phyloP scores from a whole-genome alignment of 2,329 filamentous ascomycete species.

The Epichloe gansuensis region DNA sequence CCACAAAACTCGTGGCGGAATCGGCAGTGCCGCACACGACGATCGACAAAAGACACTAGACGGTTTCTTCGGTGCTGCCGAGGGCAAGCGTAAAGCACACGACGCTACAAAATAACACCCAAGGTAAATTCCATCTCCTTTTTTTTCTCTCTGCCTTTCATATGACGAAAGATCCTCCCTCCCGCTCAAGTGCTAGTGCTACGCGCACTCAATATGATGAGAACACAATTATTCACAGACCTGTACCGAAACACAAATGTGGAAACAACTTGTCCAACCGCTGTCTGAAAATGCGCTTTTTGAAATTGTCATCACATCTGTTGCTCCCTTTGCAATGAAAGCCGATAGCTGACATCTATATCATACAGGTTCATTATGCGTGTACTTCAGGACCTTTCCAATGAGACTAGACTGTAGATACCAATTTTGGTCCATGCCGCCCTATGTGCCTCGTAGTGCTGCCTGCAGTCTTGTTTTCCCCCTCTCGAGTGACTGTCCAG shows the following conservation, averaged over 20 bases:
- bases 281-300: conserved; percentile 48
- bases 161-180: neutral
- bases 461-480: neutral
- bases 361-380: neutral
- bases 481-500: neutral
- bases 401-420: neutral
- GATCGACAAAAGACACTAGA: conserved; percentile 62
- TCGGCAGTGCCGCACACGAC: conserved; percentile 68
- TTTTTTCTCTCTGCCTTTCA: neutral
- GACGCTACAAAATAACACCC: neutral
- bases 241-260: conserved; percentile 66
- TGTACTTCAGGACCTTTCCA: neutral
- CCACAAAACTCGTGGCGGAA: conserved; percentile 68
- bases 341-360: conserved; percentile 1
- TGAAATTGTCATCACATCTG: neutral
- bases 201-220: conserved; percentile 44
- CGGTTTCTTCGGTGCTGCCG: conserved; percentile 52
- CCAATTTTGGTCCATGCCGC: neutral
- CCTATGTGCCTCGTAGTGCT: neutral
- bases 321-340: neutral
- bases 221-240: conserved; percentile 61
- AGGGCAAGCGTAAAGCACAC: conserved; percentile 5
- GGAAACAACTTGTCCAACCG: conserved; percentile 66
- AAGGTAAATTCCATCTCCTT: conserved; percentile 25
- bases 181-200: conserved; percentile 3